Conservation (phyloP, 1,139 yeast species). For the Taphrina betulina region DNA sequence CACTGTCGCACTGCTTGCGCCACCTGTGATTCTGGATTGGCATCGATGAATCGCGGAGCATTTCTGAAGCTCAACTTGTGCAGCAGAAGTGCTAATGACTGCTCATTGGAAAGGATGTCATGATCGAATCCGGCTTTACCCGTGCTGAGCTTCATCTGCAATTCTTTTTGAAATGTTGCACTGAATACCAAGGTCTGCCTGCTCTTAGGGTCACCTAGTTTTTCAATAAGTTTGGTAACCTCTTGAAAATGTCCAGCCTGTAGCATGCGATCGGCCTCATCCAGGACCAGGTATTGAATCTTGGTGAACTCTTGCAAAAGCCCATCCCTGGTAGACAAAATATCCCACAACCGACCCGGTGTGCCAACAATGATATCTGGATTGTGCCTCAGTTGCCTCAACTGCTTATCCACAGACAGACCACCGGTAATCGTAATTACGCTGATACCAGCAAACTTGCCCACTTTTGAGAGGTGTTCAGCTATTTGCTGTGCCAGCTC, state of each 20-base stretch:
- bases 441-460: slow-evolving; percentile 62
- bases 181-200: slow-evolving; percentile 94
- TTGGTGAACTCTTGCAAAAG: slow-evolving; percentile 56
- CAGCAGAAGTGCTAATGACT: slow-evolving; percentile 45
- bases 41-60: slow-evolving; percentile 66
- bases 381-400: slow-evolving; percentile 66
- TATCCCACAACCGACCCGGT: slow-evolving; percentile 88
- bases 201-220: slow-evolving; percentile 48
- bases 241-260: slow-evolving; percentile 98
- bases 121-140: slow-evolving; percentile 38
- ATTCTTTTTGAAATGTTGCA: slow-evolving; percentile 85
- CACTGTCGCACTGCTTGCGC: slow-evolving; percentile 79
- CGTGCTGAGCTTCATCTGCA: slow-evolving; percentile 65
- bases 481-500: slow-evolving; percentile 94
- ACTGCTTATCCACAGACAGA: slow-evolving; percentile 87
- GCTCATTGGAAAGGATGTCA: slow-evolving; percentile 40
- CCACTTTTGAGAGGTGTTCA: slow-evolving; percentile 65
- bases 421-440: slow-evolving; percentile 92
- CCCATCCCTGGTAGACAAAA: slow-evolving; percentile 54
- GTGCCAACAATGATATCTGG: slow-evolving; percentile 91
- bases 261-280: slow-evolving; percentile 94
- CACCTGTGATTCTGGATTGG: slow-evolving; percentile 80
- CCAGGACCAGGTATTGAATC: slow-evolving; percentile 73
- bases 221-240: slow-evolving; percentile 73
- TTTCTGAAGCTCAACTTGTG: slow-evolving; percentile 46